Evolutionary conservation across 2,329 filamentous ascomycete species (phyloP).

Genomic region (Beauveria scarabaeidicola): DNA sequence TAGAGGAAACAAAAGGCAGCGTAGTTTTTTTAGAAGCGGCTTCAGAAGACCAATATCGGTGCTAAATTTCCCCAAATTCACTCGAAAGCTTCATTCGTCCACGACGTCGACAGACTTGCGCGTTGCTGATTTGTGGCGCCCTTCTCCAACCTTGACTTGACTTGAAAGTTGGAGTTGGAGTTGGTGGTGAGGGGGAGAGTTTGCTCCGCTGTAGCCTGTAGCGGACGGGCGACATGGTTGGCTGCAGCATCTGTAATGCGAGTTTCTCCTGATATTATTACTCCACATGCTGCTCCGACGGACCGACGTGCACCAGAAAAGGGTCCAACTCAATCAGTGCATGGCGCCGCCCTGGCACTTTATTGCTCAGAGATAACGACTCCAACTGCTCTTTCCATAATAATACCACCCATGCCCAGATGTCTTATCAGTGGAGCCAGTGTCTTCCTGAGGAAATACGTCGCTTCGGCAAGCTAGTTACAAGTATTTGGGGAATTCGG

Average conservation of each 20-base stretch:
- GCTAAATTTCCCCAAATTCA: too few relatives aligned
- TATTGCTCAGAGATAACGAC: slow-evolving; percentile 11
- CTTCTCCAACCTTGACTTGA: too few relatives aligned
- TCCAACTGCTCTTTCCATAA: not conserved
- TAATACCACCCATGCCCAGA: too few relatives aligned
- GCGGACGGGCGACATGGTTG: not conserved
- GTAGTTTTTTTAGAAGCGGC: too few relatives aligned
- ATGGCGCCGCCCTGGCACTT: not conserved
- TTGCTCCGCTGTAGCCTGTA: not conserved
- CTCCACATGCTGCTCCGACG: slow-evolving; percentile 2
- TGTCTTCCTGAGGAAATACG: not conserved
- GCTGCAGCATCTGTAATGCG: not conserved
- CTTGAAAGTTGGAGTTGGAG: too few relatives aligned
- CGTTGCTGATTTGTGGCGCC: too few relatives aligned
- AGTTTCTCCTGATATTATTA: not conserved
- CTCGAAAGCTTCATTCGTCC: too few relatives aligned
- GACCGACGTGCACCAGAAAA: not conserved
- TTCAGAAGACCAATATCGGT: too few relatives aligned
- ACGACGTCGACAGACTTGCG: too few relatives aligned
- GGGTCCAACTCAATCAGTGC: not conserved
- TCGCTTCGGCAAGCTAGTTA: not conserved
- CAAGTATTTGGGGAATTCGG: not conserved
- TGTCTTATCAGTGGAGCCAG: slow-evolving; percentile 9
- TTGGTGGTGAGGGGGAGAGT: not conserved
- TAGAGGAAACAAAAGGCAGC: too few relatives aligned